A percentile compares a stretch with the other conserved stretches of the same genome.
These are phyloP conservation scores for Cyberlindnera lachancei DNA, from an alignment of 805 yeast species.

Conservation along the genomic window DNA sequence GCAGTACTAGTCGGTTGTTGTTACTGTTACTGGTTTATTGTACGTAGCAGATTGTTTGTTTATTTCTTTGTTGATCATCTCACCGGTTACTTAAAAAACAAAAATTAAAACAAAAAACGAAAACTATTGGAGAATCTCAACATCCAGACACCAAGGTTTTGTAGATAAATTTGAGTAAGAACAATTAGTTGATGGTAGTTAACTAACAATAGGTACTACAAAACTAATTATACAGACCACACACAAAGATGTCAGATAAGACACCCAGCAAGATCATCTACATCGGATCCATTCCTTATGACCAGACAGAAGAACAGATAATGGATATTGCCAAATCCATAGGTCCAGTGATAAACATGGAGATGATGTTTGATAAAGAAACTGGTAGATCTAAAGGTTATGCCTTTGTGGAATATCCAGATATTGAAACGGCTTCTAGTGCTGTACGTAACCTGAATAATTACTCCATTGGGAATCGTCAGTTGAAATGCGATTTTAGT, in stretches of 20 bases:
- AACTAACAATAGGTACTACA: too few species aligned
- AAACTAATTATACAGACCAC: too few species aligned
- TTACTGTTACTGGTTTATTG: too few species aligned
- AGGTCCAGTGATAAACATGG: constrained; percentile 76
- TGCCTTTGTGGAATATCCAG: constrained; percentile 73
- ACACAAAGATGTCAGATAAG: constrained; percentile 11
- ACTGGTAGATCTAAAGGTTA: constrained; percentile 90
- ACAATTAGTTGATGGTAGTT: too few species aligned
- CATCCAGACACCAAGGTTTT: too few species aligned
- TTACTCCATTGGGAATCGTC: constrained; percentile 64
- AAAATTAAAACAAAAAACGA: too few species aligned
- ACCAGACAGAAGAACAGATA: constrained; percentile 92
- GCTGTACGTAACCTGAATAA: constrained; percentile 87
- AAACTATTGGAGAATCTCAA: too few species aligned
- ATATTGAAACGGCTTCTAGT: constrained; percentile 78
- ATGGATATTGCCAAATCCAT: constrained; percentile 66
- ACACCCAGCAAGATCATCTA: constrained; percentile 45
- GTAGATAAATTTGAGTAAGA: too few species aligned
- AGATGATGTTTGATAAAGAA: constrained; percentile 75
- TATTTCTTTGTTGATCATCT: too few species aligned
- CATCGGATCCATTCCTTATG: constrained; percentile 86
- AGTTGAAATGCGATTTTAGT: constrained; percentile 67
- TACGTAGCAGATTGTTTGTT: too few species aligned
- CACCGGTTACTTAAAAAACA: too few species aligned
- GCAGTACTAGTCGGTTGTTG: too few species aligned